A percentile compares a stretch with the other conserved stretches of the same genome.
phyloP scores from a whole-genome alignment of 352 stramenopile genomes.

The Globisporangium camurandrum region DNA sequence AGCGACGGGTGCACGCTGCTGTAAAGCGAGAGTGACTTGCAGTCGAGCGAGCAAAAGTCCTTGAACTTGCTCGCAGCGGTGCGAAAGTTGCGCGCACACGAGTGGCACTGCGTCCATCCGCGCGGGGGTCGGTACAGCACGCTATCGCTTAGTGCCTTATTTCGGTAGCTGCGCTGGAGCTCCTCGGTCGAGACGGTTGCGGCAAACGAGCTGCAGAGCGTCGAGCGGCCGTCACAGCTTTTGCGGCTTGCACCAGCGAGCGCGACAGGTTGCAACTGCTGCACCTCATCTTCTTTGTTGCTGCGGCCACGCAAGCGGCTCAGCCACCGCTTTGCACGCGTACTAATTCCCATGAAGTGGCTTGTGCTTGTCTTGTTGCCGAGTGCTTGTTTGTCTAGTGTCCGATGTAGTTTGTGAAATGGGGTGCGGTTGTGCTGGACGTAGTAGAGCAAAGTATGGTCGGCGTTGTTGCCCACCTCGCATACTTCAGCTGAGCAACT shows the following conservation, averaged over 20 bases:
- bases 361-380: neutral
- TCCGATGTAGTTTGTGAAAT: neutral
- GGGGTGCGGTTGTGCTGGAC: neutral
- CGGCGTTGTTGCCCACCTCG: too few relatives aligned
- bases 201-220: slow-evolving; percentile 59
- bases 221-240: slow-evolving; percentile 31
- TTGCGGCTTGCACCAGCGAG: slow-evolving; percentile 59
- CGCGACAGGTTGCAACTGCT: slow-evolving; percentile 53
- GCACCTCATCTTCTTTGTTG: slow-evolving; percentile 46
- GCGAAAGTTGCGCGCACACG: slow-evolving; percentile 59
- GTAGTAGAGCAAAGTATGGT: too few relatives aligned
- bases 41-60: slow-evolving; percentile 69
- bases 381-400: neutral
- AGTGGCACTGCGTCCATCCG: slow-evolving; percentile 41
- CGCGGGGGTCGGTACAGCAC: slow-evolving; percentile 6
- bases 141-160: slow-evolving; percentile 48
- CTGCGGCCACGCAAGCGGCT: slow-evolving; percentile 35
- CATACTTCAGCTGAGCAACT: too few relatives aligned
- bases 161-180: slow-evolving; percentile 15
- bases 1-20: slow-evolving; percentile 14
- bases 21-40: slow-evolving; percentile 63
- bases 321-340: slow-evolving; percentile 40
- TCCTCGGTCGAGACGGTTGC: slow-evolving; percentile 32
- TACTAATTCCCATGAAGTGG: slow-evolving; percentile 34
- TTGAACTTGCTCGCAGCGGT: slow-evolving; percentile 37